Conservation (phyloP, 805 yeast species). For the Dipodascus geniculatus region DNA sequence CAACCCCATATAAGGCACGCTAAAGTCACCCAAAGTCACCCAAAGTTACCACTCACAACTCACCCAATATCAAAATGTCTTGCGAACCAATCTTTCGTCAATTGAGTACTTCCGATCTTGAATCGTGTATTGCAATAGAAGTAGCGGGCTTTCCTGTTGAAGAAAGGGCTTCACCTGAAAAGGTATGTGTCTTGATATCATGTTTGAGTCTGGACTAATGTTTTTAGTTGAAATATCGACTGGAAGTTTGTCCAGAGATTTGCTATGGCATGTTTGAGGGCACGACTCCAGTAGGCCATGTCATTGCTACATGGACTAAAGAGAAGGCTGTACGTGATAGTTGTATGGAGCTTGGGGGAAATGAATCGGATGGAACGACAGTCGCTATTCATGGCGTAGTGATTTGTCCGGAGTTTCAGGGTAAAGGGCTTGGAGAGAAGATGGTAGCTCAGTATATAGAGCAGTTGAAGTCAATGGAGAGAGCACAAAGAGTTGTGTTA, state of each 20-base stretch:
- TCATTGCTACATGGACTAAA: conserved; percentile 60
- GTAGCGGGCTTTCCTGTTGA: conserved; percentile 10
- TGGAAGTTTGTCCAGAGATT: conserved; percentile 77
- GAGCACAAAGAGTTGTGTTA: conserved; percentile 62
- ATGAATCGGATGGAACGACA: conserved; percentile 58
- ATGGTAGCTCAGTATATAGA: conserved; percentile 77
- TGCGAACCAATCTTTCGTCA: conserved; percentile 23
- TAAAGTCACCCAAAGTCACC: no score
- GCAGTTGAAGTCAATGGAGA: background rate
- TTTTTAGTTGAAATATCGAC: conserved; percentile 49
- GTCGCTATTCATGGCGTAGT: conserved; percentile 79
- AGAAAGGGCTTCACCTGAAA: background rate
- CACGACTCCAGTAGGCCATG: conserved; percentile 47
- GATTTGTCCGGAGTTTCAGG: conserved; percentile 66
- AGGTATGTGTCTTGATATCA: background rate
- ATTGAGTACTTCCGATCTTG: conserved; percentile 21
- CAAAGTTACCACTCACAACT: background rate
- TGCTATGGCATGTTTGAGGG: conserved; percentile 70
- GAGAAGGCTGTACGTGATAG: conserved; percentile 38
- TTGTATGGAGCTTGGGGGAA: conserved; percentile 55
- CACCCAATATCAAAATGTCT: background rate
- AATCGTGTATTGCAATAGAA: conserved; percentile 17
- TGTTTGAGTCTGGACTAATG: background rate
- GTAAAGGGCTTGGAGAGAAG: conserved; percentile 71
- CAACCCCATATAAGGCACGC: no score